Evolutionary conservation across 257 asterid species (phyloP), one percentile per base, ranked within the genome.

Genomic region (Plantago ovata): DNA sequence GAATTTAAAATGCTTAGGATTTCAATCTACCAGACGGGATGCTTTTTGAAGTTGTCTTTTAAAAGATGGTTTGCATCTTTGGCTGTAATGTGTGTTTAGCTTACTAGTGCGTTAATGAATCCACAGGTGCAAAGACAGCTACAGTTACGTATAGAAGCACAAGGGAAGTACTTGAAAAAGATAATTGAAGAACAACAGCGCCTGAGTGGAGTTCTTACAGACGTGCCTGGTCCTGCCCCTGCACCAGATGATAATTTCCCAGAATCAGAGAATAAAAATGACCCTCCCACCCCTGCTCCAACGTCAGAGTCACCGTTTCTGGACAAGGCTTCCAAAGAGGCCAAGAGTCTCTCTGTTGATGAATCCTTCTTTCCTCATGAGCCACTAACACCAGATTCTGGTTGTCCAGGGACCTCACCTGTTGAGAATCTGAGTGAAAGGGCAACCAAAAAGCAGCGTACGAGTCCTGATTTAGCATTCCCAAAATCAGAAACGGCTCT

Each of bases 121-220:
- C 49, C 58, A 61, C 83, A 92, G 98, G 98, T 92, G 16, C 98
- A 88, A 68, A 81, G 93, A 57, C 98, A 88, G 68, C 83, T 92
- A 42, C 97, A 92, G 60, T 64, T 86, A 69, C 82, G 97, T 12
- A 92, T 92, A 45, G 98, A 88, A 79, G 98, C 95, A 46, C 98
- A 92, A 72, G 95, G 95, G 21, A 86, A 84, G 73, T 92, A 92
- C 60, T 71, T 92, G 61, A 85, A 88, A 75, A 92, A 92, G 83
- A 92, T 92, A 64, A 82, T 92, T 2, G 98, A 92, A 77, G 97
- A 92, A 72, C 95, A 88, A 45, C 94, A 88, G 24, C 86, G 96
- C 65, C 78, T 85, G 15, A 69, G 76, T 63, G 95, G 94, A 53
- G 95, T 75, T 66, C 83, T 79, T 53, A 66, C 94, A 38, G 94